Evolutionary conservation across 139 green algal species (phyloP), one percentile per base, ranked within the genome.

Genomic region (Ettlia oleoabundans): DNA sequence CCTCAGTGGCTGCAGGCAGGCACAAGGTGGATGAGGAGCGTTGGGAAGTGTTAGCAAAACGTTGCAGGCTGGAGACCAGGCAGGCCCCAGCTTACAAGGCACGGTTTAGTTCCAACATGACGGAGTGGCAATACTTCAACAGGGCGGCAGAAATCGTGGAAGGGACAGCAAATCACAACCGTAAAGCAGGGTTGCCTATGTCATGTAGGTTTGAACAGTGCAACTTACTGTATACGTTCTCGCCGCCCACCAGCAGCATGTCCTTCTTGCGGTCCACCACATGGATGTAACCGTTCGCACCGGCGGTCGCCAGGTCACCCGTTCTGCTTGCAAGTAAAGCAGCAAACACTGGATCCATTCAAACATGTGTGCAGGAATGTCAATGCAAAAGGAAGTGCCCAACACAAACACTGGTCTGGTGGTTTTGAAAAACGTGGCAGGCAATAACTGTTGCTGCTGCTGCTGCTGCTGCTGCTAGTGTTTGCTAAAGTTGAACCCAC

Each of bases 251-350:
- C 64, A 96, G 81, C 28, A 95, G 90, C 94, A 98, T 98, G 87
- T 98, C 94, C 83, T 98, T 98, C 79, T 90, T 93, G 15, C 94
- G 74, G 76, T 98, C 94, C 28, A 98, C 92, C 9, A 98, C 92
- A 3, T n/a, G 77, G 33, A 98, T 82, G 87, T 96, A 98, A 42
- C 91, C 91, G 22, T 76, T 55, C 5, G 41, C 2, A 8, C 65
- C 32, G 2, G 90, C 66, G 2, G 61, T 79, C 15, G 90, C 94
- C 82, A 96, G 80, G 83, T 97, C 93, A 2, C 94, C 94, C 15
- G 93, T 96, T 32, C 73, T 80, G n/a, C n/a, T n/a, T n/a, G n/a
- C n/a, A n/a, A n/a, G 71, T 33, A 61, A 15, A 58, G 47, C 47
- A 58, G n/a, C n/a, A n/a, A n/a, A n/a, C n/a, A n/a, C n/a, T n/a